Evolutionary conservation across 1,139 yeast genomes (phyloP).

Genomic region (Tardiomyces depauwii): DNA sequence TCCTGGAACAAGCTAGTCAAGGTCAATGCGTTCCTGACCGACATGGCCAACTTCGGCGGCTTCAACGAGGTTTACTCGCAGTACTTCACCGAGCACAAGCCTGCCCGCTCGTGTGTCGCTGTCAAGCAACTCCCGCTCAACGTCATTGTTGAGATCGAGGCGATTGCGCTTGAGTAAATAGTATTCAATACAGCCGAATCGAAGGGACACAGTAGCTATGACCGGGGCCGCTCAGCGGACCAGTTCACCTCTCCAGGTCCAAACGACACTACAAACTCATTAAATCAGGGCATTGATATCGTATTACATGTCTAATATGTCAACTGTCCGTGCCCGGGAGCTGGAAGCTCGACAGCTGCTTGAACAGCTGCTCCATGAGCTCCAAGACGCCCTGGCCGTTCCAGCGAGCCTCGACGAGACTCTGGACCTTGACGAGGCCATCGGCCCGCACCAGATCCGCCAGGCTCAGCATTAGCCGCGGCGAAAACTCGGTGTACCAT

Average conservation of each 20-base stretch:
- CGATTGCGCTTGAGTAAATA: slow-evolving; percentile 54
- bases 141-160: slow-evolving; percentile 60
- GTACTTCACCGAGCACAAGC: slow-evolving; percentile 73
- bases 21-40: slow-evolving; percentile 79
- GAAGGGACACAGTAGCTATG: too few species aligned
- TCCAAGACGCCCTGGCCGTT: slow-evolving; percentile 53
- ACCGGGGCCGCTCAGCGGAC: too few species aligned
- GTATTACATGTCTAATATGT: background rate
- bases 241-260: too few species aligned
- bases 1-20: slow-evolving; percentile 73
- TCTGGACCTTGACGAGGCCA: slow-evolving; percentile 66
- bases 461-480: slow-evolving; percentile 45
- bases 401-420: slow-evolving; percentile 65
- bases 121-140: slow-evolving; percentile 81
- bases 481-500: slow-evolving; percentile 90
- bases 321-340: slow-evolving; percentile 1
- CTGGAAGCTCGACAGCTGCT: slow-evolving; percentile 29
- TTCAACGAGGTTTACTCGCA: slow-evolving; percentile 77
- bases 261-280: too few species aligned
- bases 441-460: slow-evolving; percentile 58
- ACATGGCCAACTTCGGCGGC: slow-evolving; percentile 70
- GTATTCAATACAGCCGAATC: too few species aligned
- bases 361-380: slow-evolving; percentile 44
- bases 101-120: slow-evolving; percentile 94
- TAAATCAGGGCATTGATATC: too few species aligned